phyloP scores from a whole-genome alignment of 257 asterid species.

The Solanum megistacrolobum region DNA sequence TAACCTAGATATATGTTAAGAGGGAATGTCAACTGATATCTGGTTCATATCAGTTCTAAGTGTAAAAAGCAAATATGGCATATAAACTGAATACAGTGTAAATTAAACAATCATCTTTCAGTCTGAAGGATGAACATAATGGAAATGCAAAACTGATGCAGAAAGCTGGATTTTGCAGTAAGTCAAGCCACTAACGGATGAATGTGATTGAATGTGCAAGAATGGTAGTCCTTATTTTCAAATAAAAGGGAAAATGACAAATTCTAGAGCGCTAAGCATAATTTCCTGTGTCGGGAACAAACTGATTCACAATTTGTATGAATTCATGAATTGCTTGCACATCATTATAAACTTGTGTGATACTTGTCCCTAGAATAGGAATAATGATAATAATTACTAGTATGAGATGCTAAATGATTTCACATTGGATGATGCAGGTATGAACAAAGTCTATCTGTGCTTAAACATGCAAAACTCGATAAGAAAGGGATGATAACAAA shows the following conservation, averaged over 20 bases:
- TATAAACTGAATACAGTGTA: not conserved
- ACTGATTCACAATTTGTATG: not conserved
- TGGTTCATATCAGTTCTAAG: not conserved
- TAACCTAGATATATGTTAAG: not conserved
- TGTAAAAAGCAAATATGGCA: not conserved
- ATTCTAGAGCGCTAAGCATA: not conserved
- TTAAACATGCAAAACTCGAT: slow-evolving; percentile 76
- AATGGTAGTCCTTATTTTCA: not conserved
- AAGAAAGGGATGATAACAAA: slow-evolving; percentile 90
- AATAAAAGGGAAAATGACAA: not conserved
- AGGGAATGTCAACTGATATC: not conserved
- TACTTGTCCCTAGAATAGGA: not conserved
- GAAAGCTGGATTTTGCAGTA: not conserved
- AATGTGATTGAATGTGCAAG: not conserved
- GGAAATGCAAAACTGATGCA: not conserved
- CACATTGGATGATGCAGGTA: slow-evolving; percentile 42
- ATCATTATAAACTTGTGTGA: not conserved
- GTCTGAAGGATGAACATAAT: not conserved
- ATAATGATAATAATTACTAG: not conserved
- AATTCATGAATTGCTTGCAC: not conserved
- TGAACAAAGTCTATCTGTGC: slow-evolving; percentile 80
- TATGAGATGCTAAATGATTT: not conserved
- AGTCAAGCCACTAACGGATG: too few relatives aligned
- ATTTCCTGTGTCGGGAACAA: not conserved
- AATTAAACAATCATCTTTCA: not conserved